Percentiles rank a stretch among this genome's conserved stretches.
Conservation (phyloP, 2,329 filamentous ascomycete species). For the Alternaria sp. region DNA sequence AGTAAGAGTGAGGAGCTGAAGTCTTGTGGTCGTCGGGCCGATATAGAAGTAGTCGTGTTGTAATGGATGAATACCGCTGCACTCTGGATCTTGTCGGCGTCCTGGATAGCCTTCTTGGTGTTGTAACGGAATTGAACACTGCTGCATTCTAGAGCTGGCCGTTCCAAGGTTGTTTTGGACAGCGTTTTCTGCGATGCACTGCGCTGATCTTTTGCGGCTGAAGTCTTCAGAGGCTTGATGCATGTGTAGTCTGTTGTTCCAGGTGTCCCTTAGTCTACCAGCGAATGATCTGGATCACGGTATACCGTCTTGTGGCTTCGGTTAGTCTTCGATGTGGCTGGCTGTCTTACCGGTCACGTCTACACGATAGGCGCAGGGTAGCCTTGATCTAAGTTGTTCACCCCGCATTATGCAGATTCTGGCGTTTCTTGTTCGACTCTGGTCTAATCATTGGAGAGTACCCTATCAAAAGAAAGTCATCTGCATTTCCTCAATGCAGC, state of each 20-base stretch:
- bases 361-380: not conserved
- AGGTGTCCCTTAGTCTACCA: not conserved
- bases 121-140: not conserved
- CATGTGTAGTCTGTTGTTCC: not conserved
- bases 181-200: not conserved
- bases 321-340: not conserved
- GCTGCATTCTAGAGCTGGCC: not conserved
- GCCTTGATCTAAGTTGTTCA: not conserved
- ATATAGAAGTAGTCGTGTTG: not conserved
- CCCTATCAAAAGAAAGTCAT: not conserved
- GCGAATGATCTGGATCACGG: not conserved
- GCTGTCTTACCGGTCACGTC: not conserved
- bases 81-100: not conserved
- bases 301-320: not conserved
- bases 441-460: not conserved
- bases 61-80: not conserved
- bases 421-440: not conserved
- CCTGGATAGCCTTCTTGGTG: not conserved
- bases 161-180: not conserved
- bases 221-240: not conserved
- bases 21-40: too few species aligned
- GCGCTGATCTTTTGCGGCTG: not conserved
- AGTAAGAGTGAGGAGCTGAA: not conserved
- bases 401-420: not conserved
- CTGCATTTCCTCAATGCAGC: not conserved